phyloP scores from a whole-genome alignment of 2,329 filamentous ascomycete species.

The Ophiostoma populinum region DNA sequence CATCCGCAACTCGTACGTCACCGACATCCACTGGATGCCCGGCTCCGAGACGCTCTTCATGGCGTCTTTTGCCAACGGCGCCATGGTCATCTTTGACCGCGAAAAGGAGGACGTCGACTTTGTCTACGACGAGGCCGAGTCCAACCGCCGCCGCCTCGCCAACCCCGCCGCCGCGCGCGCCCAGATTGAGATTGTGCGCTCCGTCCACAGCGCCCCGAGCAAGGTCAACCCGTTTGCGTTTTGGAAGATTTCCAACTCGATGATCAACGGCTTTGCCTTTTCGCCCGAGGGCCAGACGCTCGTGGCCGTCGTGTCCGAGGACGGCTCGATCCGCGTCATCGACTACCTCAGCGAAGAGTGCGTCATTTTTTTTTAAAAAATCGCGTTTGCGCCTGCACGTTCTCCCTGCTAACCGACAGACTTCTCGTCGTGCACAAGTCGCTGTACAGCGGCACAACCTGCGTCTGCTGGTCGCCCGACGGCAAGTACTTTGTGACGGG shows the following conservation, averaged over 20 bases:
- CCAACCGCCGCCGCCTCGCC: slow-evolving; percentile 37
- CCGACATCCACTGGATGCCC: slow-evolving; percentile 82
- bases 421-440: slow-evolving; percentile 75
- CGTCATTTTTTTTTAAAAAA: too few relatives aligned
- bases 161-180: slow-evolving; percentile 21
- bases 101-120: slow-evolving; percentile 83
- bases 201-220: slow-evolving; percentile 83
- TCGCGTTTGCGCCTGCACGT: too few relatives aligned
- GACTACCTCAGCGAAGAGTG: slow-evolving; percentile 84
- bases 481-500: slow-evolving; percentile 91
- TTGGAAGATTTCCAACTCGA: slow-evolving; percentile 85
- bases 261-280: slow-evolving; percentile 81
- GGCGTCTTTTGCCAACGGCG: slow-evolving; percentile 81
- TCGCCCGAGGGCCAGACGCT: slow-evolving; percentile 67
- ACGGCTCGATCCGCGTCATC: slow-evolving; percentile 75
- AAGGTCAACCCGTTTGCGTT: slow-evolving; percentile 82
- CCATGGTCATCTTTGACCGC: slow-evolving; percentile 88
- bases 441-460: slow-evolving; percentile 86
- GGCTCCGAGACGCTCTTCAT: slow-evolving; percentile 87
- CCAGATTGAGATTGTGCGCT: slow-evolving; percentile 64
- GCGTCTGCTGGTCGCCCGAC: slow-evolving; percentile 94
- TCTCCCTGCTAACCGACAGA: slow-evolving; percentile 29
- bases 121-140: slow-evolving; percentile 44
- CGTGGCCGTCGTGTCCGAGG: slow-evolving; percentile 79
- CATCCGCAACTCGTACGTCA: slow-evolving; percentile 73